Evolutionary conservation across 768 basidiomycete genomes (phyloP).

Genomic region (Trametes villosa): DNA sequence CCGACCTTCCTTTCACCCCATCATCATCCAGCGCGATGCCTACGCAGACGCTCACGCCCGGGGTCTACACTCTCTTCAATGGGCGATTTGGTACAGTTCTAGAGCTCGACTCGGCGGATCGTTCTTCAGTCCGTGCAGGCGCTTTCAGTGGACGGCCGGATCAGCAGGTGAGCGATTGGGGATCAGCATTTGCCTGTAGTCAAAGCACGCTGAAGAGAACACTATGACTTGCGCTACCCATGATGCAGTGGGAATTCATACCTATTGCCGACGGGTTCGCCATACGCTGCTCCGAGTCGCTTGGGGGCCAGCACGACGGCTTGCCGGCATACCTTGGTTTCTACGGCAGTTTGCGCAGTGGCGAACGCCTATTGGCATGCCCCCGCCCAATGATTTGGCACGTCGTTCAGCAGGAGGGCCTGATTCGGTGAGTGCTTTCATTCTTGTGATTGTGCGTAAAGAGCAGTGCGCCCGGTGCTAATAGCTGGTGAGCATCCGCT

Average conservation of each 20-base stretch:
- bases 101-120: not conserved
- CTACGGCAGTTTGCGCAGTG: not conserved
- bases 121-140: not conserved
- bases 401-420: not conserved
- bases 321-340: not conserved
- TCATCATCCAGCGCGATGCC: not conserved
- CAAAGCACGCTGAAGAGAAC: not conserved
- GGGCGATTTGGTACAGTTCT: not conserved
- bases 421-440: not conserved
- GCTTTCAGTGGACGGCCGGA: not conserved
- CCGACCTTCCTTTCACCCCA: too few species aligned
- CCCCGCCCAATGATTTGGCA: not conserved
- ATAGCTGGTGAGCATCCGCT: not conserved
- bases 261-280: not conserved
- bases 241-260: conserved; percentile 1
- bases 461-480: too few species aligned
- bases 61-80: not conserved
- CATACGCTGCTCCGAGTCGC: not conserved
- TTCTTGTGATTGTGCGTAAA: not conserved
- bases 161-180: not conserved
- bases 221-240: too few species aligned
- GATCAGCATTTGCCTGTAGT: not conserved
- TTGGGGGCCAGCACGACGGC: not conserved
- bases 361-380: not conserved
- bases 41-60: not conserved